A percentile compares a stretch with the other conserved stretches of the same genome.
phyloP scores from a whole-genome alignment of 768 basidiomycete genomes.

The Wakefieldia striispora region DNA sequence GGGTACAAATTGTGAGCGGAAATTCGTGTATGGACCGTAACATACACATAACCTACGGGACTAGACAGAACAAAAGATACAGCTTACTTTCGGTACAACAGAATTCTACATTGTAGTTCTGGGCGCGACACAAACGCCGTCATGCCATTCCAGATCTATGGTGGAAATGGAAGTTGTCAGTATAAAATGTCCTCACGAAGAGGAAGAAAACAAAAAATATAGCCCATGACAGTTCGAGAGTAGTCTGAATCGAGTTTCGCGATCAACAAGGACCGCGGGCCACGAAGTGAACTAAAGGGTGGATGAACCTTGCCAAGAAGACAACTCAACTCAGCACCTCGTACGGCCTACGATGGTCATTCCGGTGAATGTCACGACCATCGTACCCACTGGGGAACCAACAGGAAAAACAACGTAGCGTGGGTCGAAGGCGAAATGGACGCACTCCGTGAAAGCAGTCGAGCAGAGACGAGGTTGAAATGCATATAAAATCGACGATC shows the following conservation, averaged over 20 bases:
- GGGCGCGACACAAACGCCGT: no score
- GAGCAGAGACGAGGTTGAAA: no score
- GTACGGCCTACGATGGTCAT: conserved; percentile 5
- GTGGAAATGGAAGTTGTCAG: background rate
- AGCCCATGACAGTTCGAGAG: conserved; percentile 24
- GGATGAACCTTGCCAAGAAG: background rate
- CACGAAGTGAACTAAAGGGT: conserved; percentile 31
- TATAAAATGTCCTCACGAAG: conserved; percentile 13
- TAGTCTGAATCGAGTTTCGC: conserved; percentile 38
- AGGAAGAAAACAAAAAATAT: conserved; percentile 1
- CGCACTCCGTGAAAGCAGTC: no score
- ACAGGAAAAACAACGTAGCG: background rate
- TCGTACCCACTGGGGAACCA: conserved; percentile 9
- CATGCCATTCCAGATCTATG: conserved; percentile 5
- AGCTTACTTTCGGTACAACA: no score
- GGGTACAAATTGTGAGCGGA: no score
- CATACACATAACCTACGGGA: no score
- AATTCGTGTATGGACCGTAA: no score
- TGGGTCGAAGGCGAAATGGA: background rate
- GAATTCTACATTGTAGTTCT: conserved; percentile 3
- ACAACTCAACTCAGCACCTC: conserved; percentile 15
- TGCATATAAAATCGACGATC: background rate
- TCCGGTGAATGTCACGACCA: conserved; percentile 1
- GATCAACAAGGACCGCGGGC: conserved; percentile 14
- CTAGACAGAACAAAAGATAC: no score